Evolutionary conservation across 2,329 filamentous ascomycete genomes (phyloP), one percentile per base, ranked within the genome.

Genomic region (Exophiala spinifera): DNA sequence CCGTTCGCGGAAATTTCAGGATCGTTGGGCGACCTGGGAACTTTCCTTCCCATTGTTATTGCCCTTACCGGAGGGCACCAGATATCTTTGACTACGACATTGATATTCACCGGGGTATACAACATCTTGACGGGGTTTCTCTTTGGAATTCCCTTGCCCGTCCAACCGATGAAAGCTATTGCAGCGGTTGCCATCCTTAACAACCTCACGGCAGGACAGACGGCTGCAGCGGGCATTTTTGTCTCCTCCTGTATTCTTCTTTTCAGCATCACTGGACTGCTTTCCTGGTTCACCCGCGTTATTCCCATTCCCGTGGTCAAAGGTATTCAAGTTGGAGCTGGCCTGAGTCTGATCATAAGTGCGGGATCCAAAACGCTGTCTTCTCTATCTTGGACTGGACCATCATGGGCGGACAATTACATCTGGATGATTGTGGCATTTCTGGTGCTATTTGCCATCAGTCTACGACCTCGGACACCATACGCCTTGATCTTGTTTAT

Each of bases 311-410:
- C 91, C 0, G 87, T 97, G 0, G 86, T 97, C 49, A 96, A 95
- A 68, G 92, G 92, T 25, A 96, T 97, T 61, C 94, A 97, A 72
- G 83, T 96, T 45, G 92, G 92, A 34, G 92, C 92, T 3, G 92
- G 92, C 1, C 76, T 97, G 45, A 90, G 87, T 14, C 79, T 97
- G 14, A 81, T 91, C 50, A 79, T 95, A 53, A 87, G 88, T 11
- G 89, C 90, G 6, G 90, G 89, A 2, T 76, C 79, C 0, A 80
- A 76, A 44, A 79, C 95, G 54, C 77, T 94, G 11, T 76, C 79
- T 15, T 83, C 83, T 2, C 76, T 96, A 3, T 75, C 77, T 11
- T 95, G 90, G 89, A 72, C 77, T 1, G 67, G 73, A 3, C 83
- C 87, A 0, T 79, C 76, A 40, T 83, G 81, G 71, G 79, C 85